Base-by-base conservation (phyloP, 441 rosid species). In the Isatis lusitanica region DNA sequence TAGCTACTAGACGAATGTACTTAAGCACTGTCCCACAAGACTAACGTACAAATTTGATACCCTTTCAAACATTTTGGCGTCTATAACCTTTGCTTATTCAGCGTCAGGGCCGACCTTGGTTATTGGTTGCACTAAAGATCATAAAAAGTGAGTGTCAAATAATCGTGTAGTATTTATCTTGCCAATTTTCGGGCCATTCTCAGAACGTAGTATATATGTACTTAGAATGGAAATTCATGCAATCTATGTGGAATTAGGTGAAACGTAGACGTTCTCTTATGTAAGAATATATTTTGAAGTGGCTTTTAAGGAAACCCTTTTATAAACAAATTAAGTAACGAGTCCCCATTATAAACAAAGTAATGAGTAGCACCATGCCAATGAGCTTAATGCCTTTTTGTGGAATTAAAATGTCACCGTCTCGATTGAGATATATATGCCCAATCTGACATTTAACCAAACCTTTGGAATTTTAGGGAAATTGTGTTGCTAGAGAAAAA, bases 371-470 rank as follows among this genome's bases (percentile, higher is more conserved):
- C 70, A 62, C 65, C 26, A 62, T 68, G 59, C 46, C 57, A 53
- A 53, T 40, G 58, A 63, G 65, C 36, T 53, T 53, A 44, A 9
- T 75, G 42, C 58, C 59, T 30, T 36, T 68, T 75, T 44, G 70
- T 35, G 78, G 74, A 52, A 75, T 43, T 1, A 38, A 36, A 75
- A 68, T 33, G 74, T 63, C 74, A 46, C 16, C 13, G 66, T 63
- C 60, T 75, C 50, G 74, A 74, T 60, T 60, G 46, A 68, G 57
- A 61, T 55, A 53, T 46, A 61, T 55, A 63, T 46, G 10, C 52
- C 43, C 51, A 63, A 53, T 63, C 63, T 75, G 74, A 69, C 74
- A 75, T 63, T 51, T 46, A 53, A 62, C 79, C 74, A 69, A 70
- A 39, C 44, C 11, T 44, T 44, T 44, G 36, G 26, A 52, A 6